Evolutionary conservation across 192 early-diverging fungal genomes (phyloP), one percentile per base, ranked within the genome.

Genomic region (Rhizophagus sp.): DNA sequence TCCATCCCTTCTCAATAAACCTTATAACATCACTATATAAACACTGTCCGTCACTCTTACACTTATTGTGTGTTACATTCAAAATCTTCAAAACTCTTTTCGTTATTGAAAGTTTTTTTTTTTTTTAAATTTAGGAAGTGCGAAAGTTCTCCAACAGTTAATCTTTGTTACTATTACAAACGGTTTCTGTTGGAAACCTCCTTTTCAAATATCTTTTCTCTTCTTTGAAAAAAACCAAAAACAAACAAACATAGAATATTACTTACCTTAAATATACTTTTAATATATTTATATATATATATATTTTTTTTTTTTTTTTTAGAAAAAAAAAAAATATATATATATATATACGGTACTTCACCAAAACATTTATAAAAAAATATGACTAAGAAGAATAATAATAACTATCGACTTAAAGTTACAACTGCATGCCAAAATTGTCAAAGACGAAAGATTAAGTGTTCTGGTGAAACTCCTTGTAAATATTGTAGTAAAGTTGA

Each of bases 371-470:
- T 36, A 36, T 36, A 36, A 34, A 34, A 34, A 44, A 22, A 49
- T 47, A 73, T 73, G 71, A 52, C 71, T 50, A 73, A 52, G 57
- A 73, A 50, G n/a, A 30, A 47, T 1, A 50, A n/a, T 15, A 25
- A 25, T 15, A 27, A 50, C n/a, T 73, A 24, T 44, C 41, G 71
- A 27, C 47, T 73, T 50, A 73, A 73, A 30, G 71, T 75, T 19
- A 75, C 74, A 39, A 75, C 74, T 6, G 74, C 74, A 62, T 75
- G 74, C n/a, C 57, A 62, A 75, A 75, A 75, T 62, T 75, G 74
- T n/a, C 74, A 63, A n/a, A 34, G 30, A 36, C 15, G 74, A 24
- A 75, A 75, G 17, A 75, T 63, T n/a, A 61, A 63, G 19, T 75
- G 74, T 27, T 75, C 61, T 2, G 74, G 74, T 13, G 61, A 75